Evolutionary conservation across 768 basidiomycete species (phyloP), one percentile per base, ranked within the genome.

Genomic region (Panellus pusillus): DNA sequence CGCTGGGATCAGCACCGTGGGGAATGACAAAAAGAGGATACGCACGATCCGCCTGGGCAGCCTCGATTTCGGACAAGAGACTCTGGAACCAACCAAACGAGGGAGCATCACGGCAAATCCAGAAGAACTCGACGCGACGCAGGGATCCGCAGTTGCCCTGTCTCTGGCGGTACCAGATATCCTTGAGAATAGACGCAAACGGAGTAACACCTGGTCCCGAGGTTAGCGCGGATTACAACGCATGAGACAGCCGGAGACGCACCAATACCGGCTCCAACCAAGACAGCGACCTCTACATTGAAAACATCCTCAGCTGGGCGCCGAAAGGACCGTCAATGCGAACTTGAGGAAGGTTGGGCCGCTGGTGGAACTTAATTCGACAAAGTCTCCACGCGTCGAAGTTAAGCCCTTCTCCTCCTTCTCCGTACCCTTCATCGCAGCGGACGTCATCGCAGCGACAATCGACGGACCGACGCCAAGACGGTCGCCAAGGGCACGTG

Each of bases 41-140:
- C 90, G 77, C 66, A 93, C 92, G 89, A 76, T 94, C 91, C 32
- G 84, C 84, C 66, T 94, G 93, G 41, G 90, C 88, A 44, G 83
- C 84, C 68, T 97, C 94, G 42, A 97, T 86, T 67, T 93, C 87
- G 64, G 88, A 87, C 55, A 97, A 77, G 47, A 97, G 73, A 56
- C 80, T 85, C 69, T 95, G 91, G 82, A 98, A 96, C 94, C 94
- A 97, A 63, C 92, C 93, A 64, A 97, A 93, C n/a, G 90, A 91
- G n/a, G 91, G 91, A n/a, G 89, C 84, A 61, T 94, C 91, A 67
- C 91, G 87, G 68, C 87, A 91, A 58, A 92, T 81, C 94, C 93
- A 96, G 74, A 96, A 91, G 71, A 96, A 95, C 63, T 96, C 92
- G 53, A 97, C 95, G 39, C 89, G 83, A 47, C 87, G 85, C 52